Base-by-base conservation (phyloP, 441 rosid species). In the Arabidopsis lyrata region DNA sequence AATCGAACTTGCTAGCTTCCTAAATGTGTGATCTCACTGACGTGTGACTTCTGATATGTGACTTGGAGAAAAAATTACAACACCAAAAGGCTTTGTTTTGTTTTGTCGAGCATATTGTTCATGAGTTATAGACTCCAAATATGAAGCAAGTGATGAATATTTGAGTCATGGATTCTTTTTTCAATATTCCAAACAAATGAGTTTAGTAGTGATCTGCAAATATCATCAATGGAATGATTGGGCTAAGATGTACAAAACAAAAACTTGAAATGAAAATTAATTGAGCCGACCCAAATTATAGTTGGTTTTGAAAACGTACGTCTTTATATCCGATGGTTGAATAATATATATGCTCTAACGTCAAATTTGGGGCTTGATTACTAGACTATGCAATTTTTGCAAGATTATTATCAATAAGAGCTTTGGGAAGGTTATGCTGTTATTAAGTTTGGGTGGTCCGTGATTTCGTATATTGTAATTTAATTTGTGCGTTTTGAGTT, bases 111-210 rank as follows among this genome's bases (percentile, higher is more conserved):
- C 34, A 32, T n/a, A 65, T 5, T n/a, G n/a, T n/a, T 6, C 52
- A 45, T 50, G 34, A 32, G 10, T 64, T 48, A 11, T 48, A 11
- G 18, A 22, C 32, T 60, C 48, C 18, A 20, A 5, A 15, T 22
- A 50, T 14, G 60, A 66, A 22, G 47, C 59, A 36, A 53, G 24
- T 14, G 22, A 66, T 24, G 60, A 52, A 38, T 27, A n/a, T 53
- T 38, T 35, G n/a, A 35, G 49, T 59, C 56, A 36, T 6, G 48
- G 41, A 52, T 29, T 4, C 31, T 29, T 29, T 29, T 4, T 29
- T 4, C 5, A 29, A 4, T 29, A 29, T 29, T 29, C 31, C 31
- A 4, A 29, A 29, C 31, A 29, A 29, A 29, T 29, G 59, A 70
- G 24, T 47, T 58, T 34, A 31, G 20, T 47, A 31, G 4, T 63